Base-by-base conservation (phyloP, 495 filamentous ascomycete genomes). In the Xylaria cubensis region DNA sequence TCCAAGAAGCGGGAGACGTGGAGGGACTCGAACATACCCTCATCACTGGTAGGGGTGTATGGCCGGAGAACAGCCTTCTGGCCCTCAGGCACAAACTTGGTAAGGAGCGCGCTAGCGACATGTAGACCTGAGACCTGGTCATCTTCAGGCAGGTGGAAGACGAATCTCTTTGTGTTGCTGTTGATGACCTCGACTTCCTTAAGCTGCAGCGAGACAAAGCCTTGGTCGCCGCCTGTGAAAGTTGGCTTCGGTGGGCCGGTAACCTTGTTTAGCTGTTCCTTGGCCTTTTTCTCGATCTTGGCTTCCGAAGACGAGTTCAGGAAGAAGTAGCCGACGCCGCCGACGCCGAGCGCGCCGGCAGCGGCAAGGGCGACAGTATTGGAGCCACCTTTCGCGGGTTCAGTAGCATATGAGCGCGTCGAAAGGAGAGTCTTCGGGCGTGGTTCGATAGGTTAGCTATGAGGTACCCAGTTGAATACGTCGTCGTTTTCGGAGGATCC, bases 41-140 rank as follows among this genome's bases (percentile, higher is more conserved):
- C 93, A 79, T 97, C 94, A 78, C 88, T 96, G 73, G 90, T 87
- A 32, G 96, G 96, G 12, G 96, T 99, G 84, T 99, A 99, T 7
- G 96, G 96, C 51, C 96, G 86, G 62, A 99, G 87, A 10, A 92
- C 89, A 56, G 91, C 88, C 87, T 99, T 98, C 77, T 93, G 90
- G 69, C 89, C 90, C 17, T 85, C 87, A 15, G 91, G 89, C 80
- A 97, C 91, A 86, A 90, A 97, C 82, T 94, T 96, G 70, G 95
- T 93, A 74, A 99, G 83, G 63, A 99, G 80, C 59, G 94, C 93
- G 81, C 93, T 97, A 63, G 97, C 89, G 73, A 97, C 84, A 39
- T 86, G 81, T 73, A 99, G 81, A 65, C 96, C 96, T 69, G 91
- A 92, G 58, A 97, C 90, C 81, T 91, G 88, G 78, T 98, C 91